A percentile compares a stretch with the other conserved stretches of the same genome.
These are phyloP conservation scores for Euphorbia schlechtendalii DNA, from an alignment of 441 rosid genomes.

Conservation along the genomic window DNA sequence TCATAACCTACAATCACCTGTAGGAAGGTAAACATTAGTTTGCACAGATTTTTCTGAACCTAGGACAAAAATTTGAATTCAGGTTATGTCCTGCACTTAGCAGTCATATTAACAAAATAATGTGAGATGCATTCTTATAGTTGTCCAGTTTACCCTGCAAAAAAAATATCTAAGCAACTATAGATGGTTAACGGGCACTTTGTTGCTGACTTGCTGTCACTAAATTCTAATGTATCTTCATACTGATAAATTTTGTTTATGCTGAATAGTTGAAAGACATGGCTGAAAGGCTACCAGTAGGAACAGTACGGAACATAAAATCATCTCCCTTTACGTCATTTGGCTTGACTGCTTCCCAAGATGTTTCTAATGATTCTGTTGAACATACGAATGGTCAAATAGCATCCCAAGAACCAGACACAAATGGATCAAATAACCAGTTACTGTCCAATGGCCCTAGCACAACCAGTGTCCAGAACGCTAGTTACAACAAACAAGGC, in stretches of 20 bases:
- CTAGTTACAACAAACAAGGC: slow-evolving; percentile 35
- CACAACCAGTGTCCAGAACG: slow-evolving; percentile 32
- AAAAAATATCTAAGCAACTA: no score
- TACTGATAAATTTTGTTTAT: not conserved
- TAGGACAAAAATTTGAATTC: not conserved
- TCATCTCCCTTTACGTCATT: slow-evolving; percentile 48
- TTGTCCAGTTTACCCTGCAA: no score
- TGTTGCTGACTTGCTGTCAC: not conserved
- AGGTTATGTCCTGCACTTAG: not conserved
- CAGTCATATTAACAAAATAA: not conserved
- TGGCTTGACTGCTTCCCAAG: slow-evolving; percentile 48
- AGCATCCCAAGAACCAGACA: slow-evolving; percentile 43
- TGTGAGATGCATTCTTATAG: not conserved
- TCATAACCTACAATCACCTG: not conserved
- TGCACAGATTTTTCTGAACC: not conserved
- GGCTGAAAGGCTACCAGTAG: slow-evolving; percentile 88
- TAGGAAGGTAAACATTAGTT: not conserved
- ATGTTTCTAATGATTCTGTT: slow-evolving; percentile 34
- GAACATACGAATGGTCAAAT: slow-evolving; percentile 42
- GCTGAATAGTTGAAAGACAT: slow-evolving; percentile 63
- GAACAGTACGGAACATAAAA: slow-evolving; percentile 48
- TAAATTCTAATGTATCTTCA: not conserved
- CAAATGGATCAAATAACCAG: slow-evolving; percentile 37
- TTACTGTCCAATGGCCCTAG: slow-evolving; percentile 49
- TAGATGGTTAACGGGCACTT: no score